Evolutionary conservation across 768 basidiomycete species (phyloP).

Genomic region (Rhodotorula diobovata): DNA sequence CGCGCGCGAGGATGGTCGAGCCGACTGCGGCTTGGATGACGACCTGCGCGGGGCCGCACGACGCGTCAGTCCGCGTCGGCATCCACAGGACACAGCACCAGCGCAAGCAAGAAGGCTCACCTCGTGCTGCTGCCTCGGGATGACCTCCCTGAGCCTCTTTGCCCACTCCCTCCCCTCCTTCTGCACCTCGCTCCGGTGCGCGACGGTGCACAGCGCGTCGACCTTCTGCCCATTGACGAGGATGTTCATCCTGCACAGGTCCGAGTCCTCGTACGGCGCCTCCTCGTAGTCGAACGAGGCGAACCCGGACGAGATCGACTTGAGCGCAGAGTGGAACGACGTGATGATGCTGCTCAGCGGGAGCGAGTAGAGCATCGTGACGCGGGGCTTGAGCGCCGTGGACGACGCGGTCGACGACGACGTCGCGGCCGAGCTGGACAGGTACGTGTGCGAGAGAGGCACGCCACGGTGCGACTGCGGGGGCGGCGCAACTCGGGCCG

Average conservation of each 20-base stretch:
- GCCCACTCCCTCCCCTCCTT: conserved; percentile 76
- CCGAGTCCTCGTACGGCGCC: conserved; percentile 62
- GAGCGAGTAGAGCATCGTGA: conserved; percentile 75
- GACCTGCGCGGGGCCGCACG: conserved; percentile 53
- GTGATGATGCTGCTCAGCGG: conserved; percentile 90
- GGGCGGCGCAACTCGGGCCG: neutral
- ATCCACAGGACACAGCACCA: too few species aligned
- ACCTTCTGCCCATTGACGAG: conserved; percentile 82
- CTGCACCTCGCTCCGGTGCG: conserved; percentile 74
- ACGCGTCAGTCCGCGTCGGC: neutral
- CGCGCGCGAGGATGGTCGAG: conserved; percentile 78
- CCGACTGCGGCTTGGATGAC: conserved; percentile 92
- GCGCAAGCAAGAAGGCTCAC: conserved; percentile 4
- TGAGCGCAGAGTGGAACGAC: conserved; percentile 90
- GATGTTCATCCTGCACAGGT: conserved; percentile 69
- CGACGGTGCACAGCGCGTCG: conserved; percentile 86
- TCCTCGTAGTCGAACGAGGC: conserved; percentile 97
- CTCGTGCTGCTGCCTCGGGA: conserved; percentile 82
- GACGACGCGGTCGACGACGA: neutral
- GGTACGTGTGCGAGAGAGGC: conserved; percentile 74
- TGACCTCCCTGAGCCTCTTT: conserved; percentile 86
- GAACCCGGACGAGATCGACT: conserved; percentile 84
- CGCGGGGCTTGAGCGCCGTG: conserved; percentile 29
- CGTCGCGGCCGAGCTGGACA: conserved; percentile 50
- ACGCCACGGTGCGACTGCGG: conserved; percentile 65